Evolutionary conservation across 352 stramenopile species (phyloP).

Genomic region (Phytophthora multivora): DNA sequence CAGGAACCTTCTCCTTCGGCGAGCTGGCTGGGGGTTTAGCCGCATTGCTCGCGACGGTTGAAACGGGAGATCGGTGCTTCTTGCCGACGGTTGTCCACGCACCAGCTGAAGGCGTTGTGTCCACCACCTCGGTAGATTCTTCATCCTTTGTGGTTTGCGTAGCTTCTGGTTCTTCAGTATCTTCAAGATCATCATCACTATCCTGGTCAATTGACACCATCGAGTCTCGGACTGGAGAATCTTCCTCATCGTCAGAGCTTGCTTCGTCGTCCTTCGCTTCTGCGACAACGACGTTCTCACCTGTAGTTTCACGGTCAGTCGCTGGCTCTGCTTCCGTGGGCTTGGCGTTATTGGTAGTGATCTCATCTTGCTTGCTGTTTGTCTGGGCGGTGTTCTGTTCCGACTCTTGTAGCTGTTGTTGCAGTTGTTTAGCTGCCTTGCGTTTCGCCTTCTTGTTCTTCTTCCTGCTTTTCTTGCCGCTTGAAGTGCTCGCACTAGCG

Average conservation of each 20-base stretch:
- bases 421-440: slow-evolving; percentile 42
- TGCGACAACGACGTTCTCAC: background rate
- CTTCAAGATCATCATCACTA: slow-evolving; percentile 23
- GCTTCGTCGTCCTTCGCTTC: slow-evolving; percentile 23
- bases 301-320: background rate
- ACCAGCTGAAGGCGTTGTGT: slow-evolving; percentile 21
- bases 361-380: slow-evolving; percentile 3
- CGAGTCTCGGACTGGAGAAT: slow-evolving; percentile 11
- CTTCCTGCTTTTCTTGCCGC: slow-evolving; percentile 68
- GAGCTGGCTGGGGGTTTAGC: slow-evolving; percentile 3
- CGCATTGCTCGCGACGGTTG: slow-evolving; percentile 9
- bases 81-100: slow-evolving; percentile 81
- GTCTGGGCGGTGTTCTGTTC: slow-evolving; percentile 6
- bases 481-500: slow-evolving; percentile 5
- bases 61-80: slow-evolving; percentile 48
- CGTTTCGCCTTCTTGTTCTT: slow-evolving; percentile 79
- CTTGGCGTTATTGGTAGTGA: background rate
- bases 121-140: background rate
- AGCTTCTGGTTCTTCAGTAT: background rate
- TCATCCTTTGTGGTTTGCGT: slow-evolving; percentile 3
- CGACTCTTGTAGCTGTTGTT: slow-evolving; percentile 25
- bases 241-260: slow-evolving; percentile 32
- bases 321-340: background rate
- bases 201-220: slow-evolving; percentile 15
- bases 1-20: slow-evolving; percentile 11